These are phyloP conservation scores for Avena insularis DNA, from an alignment of 176 grass and related monocot genomes.

Conservation along the genomic window DNA sequence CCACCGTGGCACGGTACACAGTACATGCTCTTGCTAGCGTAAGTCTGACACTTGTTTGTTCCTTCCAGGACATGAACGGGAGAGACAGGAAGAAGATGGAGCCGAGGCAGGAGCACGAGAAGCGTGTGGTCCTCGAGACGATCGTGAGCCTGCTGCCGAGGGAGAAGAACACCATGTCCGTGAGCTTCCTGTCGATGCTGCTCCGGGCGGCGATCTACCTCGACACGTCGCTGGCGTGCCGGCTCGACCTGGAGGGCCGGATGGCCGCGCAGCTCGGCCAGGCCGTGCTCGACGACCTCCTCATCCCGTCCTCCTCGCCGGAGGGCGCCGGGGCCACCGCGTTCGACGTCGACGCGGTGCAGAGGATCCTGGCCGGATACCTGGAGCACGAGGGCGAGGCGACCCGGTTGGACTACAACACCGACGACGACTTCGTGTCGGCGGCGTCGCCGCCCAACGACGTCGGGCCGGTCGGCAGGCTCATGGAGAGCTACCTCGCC, in stretches of 20 bases:
- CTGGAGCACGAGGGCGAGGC: slow-evolving; percentile 70
- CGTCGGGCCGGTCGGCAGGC: slow-evolving; percentile 61
- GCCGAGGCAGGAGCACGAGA: slow-evolving; percentile 77
- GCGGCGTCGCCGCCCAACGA: slow-evolving; percentile 53
- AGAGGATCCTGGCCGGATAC: slow-evolving; percentile 84
- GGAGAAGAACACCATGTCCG: slow-evolving; percentile 79
- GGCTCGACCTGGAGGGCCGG: slow-evolving; percentile 81
- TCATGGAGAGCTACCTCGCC: slow-evolving; percentile 86
- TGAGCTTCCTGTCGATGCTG: slow-evolving; percentile 93
- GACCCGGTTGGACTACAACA: slow-evolving; percentile 62
- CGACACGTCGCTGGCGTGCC: slow-evolving; percentile 85
- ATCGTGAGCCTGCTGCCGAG: slow-evolving; percentile 82
- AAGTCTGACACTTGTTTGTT: neutral
- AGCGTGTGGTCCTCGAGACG: slow-evolving; percentile 79
- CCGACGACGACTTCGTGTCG: slow-evolving; percentile 72
- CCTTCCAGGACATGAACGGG: slow-evolving; percentile 65
- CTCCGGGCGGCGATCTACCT: slow-evolving; percentile 71
- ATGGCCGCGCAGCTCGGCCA: slow-evolving; percentile 79
- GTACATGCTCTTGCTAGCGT: no score
- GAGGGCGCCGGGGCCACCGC: slow-evolving; percentile 35
- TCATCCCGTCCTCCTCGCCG: slow-evolving; percentile 64
- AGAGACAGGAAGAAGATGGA: slow-evolving; percentile 67
- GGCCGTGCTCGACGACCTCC: slow-evolving; percentile 81
- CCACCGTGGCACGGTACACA: no score
- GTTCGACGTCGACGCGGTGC: slow-evolving; percentile 82